Evolutionary conservation across 2,329 filamentous ascomycete species (phyloP).

Genomic region (Sclerotinia spermophila): DNA sequence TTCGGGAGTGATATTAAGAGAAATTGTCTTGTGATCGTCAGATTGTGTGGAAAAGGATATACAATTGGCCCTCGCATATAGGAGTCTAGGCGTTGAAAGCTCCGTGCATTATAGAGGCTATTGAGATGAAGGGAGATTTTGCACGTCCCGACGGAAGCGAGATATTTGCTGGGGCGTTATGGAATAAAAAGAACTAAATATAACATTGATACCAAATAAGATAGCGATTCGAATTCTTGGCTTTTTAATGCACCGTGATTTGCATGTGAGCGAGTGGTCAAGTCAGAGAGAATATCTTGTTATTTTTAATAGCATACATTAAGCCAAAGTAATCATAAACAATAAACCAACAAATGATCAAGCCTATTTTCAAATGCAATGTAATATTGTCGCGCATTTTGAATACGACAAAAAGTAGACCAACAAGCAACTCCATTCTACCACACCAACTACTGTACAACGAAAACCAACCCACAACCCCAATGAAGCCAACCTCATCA

Average conservation of each 20-base stretch:
- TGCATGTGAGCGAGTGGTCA: not conserved
- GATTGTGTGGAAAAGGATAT: not conserved
- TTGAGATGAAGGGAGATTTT: not conserved
- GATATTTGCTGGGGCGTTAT: not conserved
- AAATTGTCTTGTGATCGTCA: not conserved
- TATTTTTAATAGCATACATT: not conserved
- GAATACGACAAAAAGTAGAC: not conserved
- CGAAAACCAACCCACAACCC: not conserved
- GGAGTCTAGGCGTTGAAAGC: not conserved
- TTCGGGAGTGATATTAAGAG: conserved; percentile 37
- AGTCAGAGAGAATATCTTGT: not conserved
- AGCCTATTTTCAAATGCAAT: not conserved
- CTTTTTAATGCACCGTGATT: not conserved
- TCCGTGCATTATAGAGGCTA: not conserved
- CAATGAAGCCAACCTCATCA: not conserved
- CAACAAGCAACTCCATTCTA: not conserved
- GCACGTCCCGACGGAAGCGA: not conserved
- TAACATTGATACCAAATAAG: not conserved
- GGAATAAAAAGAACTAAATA: not conserved
- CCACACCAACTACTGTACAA: not conserved
- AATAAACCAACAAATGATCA: not conserved
- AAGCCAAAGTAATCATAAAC: not conserved
- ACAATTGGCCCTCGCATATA: not conserved
- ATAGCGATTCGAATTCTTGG: not conserved
- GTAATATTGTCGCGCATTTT: not conserved